Evolutionary conservation across 2,329 filamentous ascomycete species (phyloP).

Genomic region (Talaromyces sp.): DNA sequence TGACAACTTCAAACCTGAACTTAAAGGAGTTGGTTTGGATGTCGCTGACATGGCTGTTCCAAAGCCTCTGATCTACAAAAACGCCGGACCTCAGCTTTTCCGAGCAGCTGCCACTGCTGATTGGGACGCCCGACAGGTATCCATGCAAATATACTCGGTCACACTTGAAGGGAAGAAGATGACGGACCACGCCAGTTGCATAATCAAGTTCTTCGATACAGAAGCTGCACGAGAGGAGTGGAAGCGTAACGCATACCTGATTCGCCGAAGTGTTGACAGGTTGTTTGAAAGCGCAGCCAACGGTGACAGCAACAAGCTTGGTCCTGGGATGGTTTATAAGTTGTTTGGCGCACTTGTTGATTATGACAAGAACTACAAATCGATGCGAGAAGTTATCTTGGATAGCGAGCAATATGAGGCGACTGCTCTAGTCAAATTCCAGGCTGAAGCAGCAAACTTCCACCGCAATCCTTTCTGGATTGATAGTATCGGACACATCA

Average conservation of each 20-base stretch:
- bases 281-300: slow-evolving; percentile 20
- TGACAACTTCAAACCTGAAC: slow-evolving; percentile 32
- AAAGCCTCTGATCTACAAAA: slow-evolving; percentile 56
- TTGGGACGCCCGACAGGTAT: slow-evolving; percentile 31
- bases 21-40: slow-evolving; percentile 30
- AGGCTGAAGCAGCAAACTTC: slow-evolving; percentile 55
- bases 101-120: slow-evolving; percentile 36
- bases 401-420: slow-evolving; percentile 24
- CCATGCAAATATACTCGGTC: slow-evolving; percentile 36
- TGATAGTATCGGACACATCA: slow-evolving; percentile 35
- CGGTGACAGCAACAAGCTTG: slow-evolving; percentile 19
- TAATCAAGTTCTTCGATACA: slow-evolving; percentile 22
- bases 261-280: slow-evolving; percentile 20
- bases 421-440: slow-evolving; percentile 28
- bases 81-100: slow-evolving; percentile 35
- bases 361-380: slow-evolving; percentile 26
- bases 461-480: slow-evolving; percentile 48
- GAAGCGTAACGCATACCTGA: slow-evolving; percentile 23
- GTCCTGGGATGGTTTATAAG: slow-evolving; percentile 25
- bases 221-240: slow-evolving; percentile 45
- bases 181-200: slow-evolving; percentile 13
- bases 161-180: slow-evolving; percentile 34
- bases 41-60: slow-evolving; percentile 35
- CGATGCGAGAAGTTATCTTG: slow-evolving; percentile 27
- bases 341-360: slow-evolving; percentile 27